Percentiles rank a stretch among this genome's conserved stretches.
Evolutionary conservation across 2,329 filamentous ascomycete genomes (phyloP).

Genomic region (Colletotrichum melonis): DNA sequence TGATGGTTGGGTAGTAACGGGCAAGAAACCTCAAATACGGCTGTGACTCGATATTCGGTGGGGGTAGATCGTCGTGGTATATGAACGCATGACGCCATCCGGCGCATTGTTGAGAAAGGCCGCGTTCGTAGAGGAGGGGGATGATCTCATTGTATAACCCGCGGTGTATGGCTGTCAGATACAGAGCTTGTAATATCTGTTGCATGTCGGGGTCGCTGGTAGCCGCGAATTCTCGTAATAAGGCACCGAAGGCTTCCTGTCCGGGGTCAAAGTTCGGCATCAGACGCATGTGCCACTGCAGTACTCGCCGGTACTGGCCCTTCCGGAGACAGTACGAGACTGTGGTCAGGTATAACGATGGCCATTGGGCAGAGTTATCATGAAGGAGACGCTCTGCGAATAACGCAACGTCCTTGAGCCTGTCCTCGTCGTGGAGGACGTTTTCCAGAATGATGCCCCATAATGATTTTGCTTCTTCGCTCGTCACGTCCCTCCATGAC

Average conservation of each 20-base stretch:
- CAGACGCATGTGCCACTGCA: conserved; percentile 62
- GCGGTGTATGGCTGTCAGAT: conserved; percentile 55
- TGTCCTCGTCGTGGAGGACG: conserved; percentile 41
- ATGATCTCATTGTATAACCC: conserved; percentile 62
- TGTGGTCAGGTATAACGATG: conserved; percentile 60
- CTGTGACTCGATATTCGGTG: conserved; percentile 48
- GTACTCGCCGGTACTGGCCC: conserved; percentile 49
- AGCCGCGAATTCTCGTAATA: conserved; percentile 56
- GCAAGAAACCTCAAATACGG: conserved; percentile 61
- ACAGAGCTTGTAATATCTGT: conserved; percentile 56
- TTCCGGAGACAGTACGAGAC: conserved; percentile 56
- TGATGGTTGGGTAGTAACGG: conserved; percentile 56
- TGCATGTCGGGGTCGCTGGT: conserved; percentile 51
- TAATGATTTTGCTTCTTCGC: conserved; percentile 40
- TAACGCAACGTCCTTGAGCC: conserved; percentile 47
- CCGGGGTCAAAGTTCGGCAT: conserved; percentile 55
- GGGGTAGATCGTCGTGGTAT: conserved; percentile 54
- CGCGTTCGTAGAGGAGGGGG: conserved; percentile 61
- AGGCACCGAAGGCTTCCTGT: conserved; percentile 51
- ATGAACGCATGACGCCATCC: conserved; percentile 60
- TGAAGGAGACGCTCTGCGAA: conserved; percentile 57
- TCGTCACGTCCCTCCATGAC: conserved; percentile 39
- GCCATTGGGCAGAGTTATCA: conserved; percentile 56
- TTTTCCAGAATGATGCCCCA: conserved; percentile 44
- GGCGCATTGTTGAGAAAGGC: conserved; percentile 55